Evolutionary conservation across 139 green algal genomes (phyloP).

Genomic region (Chloropicon primus): DNA sequence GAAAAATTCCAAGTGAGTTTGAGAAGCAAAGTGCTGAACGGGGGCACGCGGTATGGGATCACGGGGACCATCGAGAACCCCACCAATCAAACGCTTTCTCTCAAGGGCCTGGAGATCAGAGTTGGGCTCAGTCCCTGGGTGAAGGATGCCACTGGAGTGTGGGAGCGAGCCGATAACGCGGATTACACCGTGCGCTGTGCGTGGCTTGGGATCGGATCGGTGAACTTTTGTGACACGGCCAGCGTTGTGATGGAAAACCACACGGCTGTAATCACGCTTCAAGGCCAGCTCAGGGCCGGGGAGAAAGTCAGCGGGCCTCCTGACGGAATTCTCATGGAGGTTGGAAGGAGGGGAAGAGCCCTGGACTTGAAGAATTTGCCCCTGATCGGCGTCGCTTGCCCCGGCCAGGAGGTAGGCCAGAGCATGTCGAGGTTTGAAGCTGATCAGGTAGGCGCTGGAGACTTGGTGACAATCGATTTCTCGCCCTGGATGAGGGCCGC

Average conservation of each 20-base stretch:
- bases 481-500: background rate
- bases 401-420: background rate
- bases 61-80: background rate
- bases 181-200: background rate
- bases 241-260: background rate
- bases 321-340: background rate
- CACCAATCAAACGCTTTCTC: background rate
- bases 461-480: background rate
- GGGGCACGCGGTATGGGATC: background rate
- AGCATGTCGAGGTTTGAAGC: background rate
- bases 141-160: background rate
- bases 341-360: background rate
- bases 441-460: background rate
- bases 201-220: background rate
- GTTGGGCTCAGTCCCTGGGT: background rate
- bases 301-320: background rate
- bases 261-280: background rate
- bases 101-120: background rate
- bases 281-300: background rate
- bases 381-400: background rate
- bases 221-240: background rate
- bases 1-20: background rate
- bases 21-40: background rate
- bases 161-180: background rate
- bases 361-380: background rate